Evolutionary conservation across 164 flowering plant species (phyloP), one percentile per base, ranked within the genome.

Genomic region (Umbellularia californica): DNA sequence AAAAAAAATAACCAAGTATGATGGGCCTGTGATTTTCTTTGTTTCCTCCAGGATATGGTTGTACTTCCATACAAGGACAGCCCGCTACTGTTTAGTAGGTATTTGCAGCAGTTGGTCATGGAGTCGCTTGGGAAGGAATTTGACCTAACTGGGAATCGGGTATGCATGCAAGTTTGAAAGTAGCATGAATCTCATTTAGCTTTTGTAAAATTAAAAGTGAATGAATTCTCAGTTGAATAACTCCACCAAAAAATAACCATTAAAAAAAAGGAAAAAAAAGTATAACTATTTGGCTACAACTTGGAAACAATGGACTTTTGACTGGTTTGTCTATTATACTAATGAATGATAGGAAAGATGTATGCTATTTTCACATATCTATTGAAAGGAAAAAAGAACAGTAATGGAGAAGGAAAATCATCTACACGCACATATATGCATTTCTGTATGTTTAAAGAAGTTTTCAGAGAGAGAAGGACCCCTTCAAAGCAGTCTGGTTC

Each of bases 61-160:
- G 90, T 93, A 41, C 98, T 95, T 82, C 99, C 99, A 17, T 95
- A 95, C 90, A 95, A 95, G 87, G 99, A 95, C 75, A 95, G 98
- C 83, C 79, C 93, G 70, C 86, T 95, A 77, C 83, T 95, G 51
- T 92, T 95, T 81, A 95, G 99, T 84, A 84, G 99, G 77, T 95
- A 95, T 83, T 81, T 95, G 78, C 99, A 95, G 83, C 98, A 93
- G 85, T 88, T 95, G 80, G 99, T 95, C 75, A 95, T 95, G 99
- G 99, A 95, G 81, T 95, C 99, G 70, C 87, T 93, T 71, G 99
- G 99, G 62, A 93, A 95, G 82, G 99, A 95, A 81, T 92, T 92
- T 85, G 98, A 93, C 82, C 88, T 95, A 52, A 90, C 89, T 79
- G 99, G 97, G 75, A 92, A 93, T 77, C 83, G 85, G 93, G 98